Conservation (phyloP, 192 early-diverging fungal species). For the Gonapodya sp. region DNA sequence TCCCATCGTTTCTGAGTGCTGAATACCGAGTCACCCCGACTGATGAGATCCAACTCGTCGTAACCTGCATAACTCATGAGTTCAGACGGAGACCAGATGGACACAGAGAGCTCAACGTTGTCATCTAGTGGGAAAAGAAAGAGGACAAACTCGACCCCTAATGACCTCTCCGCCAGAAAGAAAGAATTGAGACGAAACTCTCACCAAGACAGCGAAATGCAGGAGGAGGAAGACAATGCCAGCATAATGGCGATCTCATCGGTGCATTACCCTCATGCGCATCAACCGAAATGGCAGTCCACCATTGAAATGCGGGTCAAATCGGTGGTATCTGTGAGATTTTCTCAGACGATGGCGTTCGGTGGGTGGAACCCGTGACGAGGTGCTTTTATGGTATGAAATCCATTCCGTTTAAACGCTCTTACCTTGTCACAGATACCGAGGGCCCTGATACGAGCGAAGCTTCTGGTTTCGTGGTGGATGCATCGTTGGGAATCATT, state of each 20-base stretch:
- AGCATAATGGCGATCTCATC: background rate
- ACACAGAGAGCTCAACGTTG: background rate
- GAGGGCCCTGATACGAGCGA: conserved; percentile 46
- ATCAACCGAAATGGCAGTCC: conserved; percentile 57
- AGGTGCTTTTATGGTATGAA: background rate
- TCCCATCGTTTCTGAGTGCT: background rate
- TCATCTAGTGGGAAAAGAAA: background rate
- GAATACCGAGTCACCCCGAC: too few relatives aligned
- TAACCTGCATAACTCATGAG: background rate
- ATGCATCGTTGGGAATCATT: conserved; percentile 55
- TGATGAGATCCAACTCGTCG: too few relatives aligned
- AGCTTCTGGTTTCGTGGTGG: conserved; percentile 77
- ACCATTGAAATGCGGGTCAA: conserved; percentile 56
- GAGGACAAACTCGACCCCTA: background rate
- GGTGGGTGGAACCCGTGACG: conserved; percentile 16
- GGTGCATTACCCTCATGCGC: background rate
- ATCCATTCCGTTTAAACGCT: background rate
- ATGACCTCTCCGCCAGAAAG: background rate
- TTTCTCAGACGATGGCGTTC: conserved; percentile 65
- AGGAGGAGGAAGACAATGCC: background rate
- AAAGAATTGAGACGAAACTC: background rate
- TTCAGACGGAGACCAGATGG: background rate
- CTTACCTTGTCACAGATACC: background rate
- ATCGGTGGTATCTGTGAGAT: conserved; percentile 66
- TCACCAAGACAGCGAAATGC: background rate